Base-by-base conservation (phyloP, 2,329 filamentous ascomycete genomes). In the Mycocentrospora acerina region DNA sequence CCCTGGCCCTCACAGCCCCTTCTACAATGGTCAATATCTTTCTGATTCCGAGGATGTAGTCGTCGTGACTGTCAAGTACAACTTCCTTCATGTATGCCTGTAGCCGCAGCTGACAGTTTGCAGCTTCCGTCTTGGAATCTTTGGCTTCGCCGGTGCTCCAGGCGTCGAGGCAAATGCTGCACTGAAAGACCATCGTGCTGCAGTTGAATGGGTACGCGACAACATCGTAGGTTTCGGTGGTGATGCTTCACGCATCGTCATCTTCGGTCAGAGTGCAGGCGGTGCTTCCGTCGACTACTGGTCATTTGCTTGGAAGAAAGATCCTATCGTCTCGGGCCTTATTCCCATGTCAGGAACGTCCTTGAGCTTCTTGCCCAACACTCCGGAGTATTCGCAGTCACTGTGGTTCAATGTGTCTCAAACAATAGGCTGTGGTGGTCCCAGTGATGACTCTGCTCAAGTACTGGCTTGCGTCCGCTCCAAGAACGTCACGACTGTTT, bases 311-410 rank as follows among this genome's bases (percentile, higher is more conserved):
- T 76, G 70, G 38, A 49, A 51, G 7, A 35, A 69, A 0, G 71
- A 79, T 17, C 74, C 77, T 6, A 78, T 80, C 10, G 70, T 70
- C n/a, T 55, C 64, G 6, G 74, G 67, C 3, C 58, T 76, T 8
- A 73, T 78, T 38, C 60, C 70, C 3, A 64, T 71, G 22, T 79
- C 75, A 4, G 76, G 76, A 2, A 74, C 68, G 3, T 70, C 64
- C 2, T 51, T 66, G 27, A 60, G 59, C 41, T 65, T 57, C 31
- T 31, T 51, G 28, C 49, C 46, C 7, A 60, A 59, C 25, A 66
- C 58, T 1, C 51, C 44, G 14, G 48, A 57, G 9, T 47, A 54
- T 12, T 51, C 49, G 2, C 57, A 56, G 29, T 38, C 48, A 8
- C 29, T 56, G 4, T 64, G 66, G 44, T 59, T 58, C 18, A 71